Evolutionary conservation across 345 rosid genomes (phyloP), one percentile per base, ranked within the genome.

Genomic region (Aquilaria yunnanensis): DNA sequence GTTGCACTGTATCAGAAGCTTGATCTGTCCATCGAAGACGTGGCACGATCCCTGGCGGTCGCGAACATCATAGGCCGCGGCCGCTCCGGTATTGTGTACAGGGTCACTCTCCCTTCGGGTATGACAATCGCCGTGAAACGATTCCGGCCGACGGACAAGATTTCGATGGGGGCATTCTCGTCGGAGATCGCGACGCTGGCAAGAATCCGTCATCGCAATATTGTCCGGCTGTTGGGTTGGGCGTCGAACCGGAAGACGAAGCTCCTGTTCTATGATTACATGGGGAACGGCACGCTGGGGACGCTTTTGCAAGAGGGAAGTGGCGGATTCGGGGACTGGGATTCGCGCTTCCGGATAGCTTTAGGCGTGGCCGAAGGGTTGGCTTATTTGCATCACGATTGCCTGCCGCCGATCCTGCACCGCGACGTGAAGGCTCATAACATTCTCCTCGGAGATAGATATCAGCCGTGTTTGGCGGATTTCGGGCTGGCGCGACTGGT

Each of bases 401-500:
- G 98, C 53, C 85, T 80, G 33, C 98, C 96, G 8, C 65, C 90
- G 14, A 92, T 92, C 69, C 57, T 92, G 55, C 98, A 92, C 67
- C 82, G 98, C 14, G 98, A 92, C 37, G 93, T 92, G 41, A 92
- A 92, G 71, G 78, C 87, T 1, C 86, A 85, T 53, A 89, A 92
- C 53, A 80, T 92, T 9, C 62, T 92, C 61, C 64, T 92, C 11
- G 96, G 96, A 14, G 91, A 85, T 37, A 71, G 68, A 5, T 67
- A 73, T 47, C 91, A 89, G 75, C 43, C 98, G 0, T 87, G 83
- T 68, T 64, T 92, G 69, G 96, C 96, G 0, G 98, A 92, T 75
- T 92, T 92, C 59, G 98, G 98, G 56, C 77, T 92, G 13, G 93
- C 96, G 0, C 62, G 86, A 68, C 66, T 84, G 67, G 83, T 89